Conservation (phyloP, 768 basidiomycete genomes). For the Mycena latifolia region DNA sequence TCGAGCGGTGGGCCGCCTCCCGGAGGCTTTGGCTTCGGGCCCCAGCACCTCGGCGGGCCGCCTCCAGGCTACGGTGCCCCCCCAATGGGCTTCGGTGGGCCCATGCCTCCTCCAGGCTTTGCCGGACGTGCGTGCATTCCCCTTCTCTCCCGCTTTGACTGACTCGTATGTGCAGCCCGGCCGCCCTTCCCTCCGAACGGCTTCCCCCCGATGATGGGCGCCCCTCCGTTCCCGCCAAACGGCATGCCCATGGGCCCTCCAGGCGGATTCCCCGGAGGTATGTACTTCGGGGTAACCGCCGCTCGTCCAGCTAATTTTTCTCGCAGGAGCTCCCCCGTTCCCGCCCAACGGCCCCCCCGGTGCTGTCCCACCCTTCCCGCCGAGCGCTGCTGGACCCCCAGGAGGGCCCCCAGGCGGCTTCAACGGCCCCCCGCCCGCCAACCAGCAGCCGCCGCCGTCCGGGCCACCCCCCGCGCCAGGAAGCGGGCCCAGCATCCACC, state of each 20-base stretch:
- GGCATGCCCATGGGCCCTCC: conserved; percentile 63
- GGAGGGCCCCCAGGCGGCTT: conserved; percentile 49
- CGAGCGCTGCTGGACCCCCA: conserved; percentile 51
- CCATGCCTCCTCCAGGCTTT: conserved; percentile 66
- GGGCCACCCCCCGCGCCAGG: conserved; percentile 42
- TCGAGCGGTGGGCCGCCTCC: conserved; percentile 87
- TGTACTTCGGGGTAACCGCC: no score
- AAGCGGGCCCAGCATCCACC: conserved; percentile 79
- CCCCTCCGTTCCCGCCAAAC: conserved; percentile 75
- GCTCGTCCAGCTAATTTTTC: conserved; percentile 1
- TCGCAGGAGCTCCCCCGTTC: conserved; percentile 60
- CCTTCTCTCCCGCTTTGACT: conserved; percentile 58
- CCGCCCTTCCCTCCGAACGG: conserved; percentile 39
- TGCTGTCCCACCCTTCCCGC: conserved; percentile 63
- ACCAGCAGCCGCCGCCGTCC: conserved; percentile 35
- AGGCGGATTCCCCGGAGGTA: conserved; percentile 57
- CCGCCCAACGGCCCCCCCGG: conserved; percentile 60
- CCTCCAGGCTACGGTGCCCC: conserved; percentile 59
- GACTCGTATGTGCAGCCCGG: conserved; percentile 71
- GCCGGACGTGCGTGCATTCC: conserved; percentile 59
- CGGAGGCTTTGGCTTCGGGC: conserved; percentile 89
- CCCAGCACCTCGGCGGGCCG: conserved; percentile 78
- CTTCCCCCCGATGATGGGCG: conserved; percentile 68
- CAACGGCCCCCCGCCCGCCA: conserved; percentile 49
- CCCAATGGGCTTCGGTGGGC: conserved; percentile 63